Evolutionary conservation across 2,329 filamentous ascomycete species (phyloP).

Genomic region (Talaromyces verruculosus): DNA sequence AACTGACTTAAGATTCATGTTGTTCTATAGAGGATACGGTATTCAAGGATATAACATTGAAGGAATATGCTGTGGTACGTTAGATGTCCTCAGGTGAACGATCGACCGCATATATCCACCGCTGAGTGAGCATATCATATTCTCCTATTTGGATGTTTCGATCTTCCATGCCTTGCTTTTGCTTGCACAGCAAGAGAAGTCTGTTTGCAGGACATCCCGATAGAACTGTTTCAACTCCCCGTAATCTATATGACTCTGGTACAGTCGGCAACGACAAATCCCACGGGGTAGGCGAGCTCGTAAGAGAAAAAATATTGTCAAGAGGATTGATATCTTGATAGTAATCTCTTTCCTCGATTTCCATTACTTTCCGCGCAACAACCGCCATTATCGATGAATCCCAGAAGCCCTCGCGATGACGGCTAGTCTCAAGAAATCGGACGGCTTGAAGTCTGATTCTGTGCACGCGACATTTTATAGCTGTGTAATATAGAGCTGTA

Average conservation of each 20-base stretch:
- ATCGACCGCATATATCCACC: neutral
- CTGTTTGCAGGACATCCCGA: neutral
- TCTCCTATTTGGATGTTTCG: neutral
- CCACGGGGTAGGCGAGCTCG: neutral
- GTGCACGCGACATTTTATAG: constrained; percentile 13
- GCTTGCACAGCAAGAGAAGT: neutral
- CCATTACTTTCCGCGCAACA: constrained; percentile 18
- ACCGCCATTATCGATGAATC: constrained; percentile 2
- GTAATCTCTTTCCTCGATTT: constrained; percentile 14
- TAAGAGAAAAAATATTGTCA: constrained; percentile 9
- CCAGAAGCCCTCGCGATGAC: constrained; percentile 18
- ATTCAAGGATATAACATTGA: neutral
- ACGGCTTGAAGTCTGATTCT: constrained; percentile 18
- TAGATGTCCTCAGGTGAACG: neutral
- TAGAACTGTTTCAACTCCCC: neutral
- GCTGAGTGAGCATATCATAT: constrained; percentile 4
- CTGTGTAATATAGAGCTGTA: constrained; percentile 13
- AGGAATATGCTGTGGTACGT: neutral
- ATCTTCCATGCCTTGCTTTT: constrained; percentile 4
- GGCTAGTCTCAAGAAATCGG: constrained; percentile 1
- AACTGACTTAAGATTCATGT: neutral
- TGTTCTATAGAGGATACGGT: neutral
- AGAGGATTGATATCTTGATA: constrained; percentile 7
- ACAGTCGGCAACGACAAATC: constrained; percentile 13
- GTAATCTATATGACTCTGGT: constrained; percentile 5